phyloP scores from a whole-genome alignment of 768 basidiomycete species.

The Mycena galopus region DNA sequence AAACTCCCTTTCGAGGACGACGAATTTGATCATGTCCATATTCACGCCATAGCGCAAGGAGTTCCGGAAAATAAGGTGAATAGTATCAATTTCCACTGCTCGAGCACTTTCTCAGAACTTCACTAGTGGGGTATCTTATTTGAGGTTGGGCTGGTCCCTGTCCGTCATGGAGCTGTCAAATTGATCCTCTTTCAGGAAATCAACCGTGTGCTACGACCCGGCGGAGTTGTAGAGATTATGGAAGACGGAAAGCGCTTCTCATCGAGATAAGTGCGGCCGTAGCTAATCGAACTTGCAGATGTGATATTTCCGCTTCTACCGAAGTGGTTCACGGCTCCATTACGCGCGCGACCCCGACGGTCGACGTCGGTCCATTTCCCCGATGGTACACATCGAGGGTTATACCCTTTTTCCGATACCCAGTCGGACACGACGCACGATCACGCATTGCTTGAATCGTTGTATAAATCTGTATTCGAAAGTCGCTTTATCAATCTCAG shows the following conservation, averaged over 20 bases:
- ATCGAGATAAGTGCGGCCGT: not conserved
- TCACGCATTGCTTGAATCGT: constrained; percentile 76
- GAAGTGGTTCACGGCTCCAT: constrained; percentile 81
- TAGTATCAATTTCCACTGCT: constrained; percentile 20
- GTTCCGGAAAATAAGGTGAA: constrained; percentile 82
- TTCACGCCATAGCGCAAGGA: constrained; percentile 72
- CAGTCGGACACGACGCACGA: constrained; percentile 64
- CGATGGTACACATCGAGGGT: constrained; percentile 56
- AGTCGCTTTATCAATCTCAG: constrained; percentile 79
- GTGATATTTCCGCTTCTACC: constrained; percentile 82
- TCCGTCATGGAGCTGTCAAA: not conserved
- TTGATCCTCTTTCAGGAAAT: constrained; percentile 67
- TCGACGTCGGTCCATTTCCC: constrained; percentile 65
- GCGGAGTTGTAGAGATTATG: constrained; percentile 77
- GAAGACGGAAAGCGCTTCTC: constrained; percentile 73
- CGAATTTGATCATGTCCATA: constrained; percentile 86
- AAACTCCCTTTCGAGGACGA: constrained; percentile 87
- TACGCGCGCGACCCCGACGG: constrained; percentile 65
- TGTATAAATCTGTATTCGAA: constrained; percentile 76
- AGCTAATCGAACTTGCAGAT: constrained; percentile 55
- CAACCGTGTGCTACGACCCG: constrained; percentile 75
- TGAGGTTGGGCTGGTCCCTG: constrained; percentile 58
- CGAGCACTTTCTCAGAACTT: constrained; percentile 11
- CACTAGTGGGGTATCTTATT: constrained; percentile 75
- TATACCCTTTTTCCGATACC: constrained; percentile 51